phyloP scores from a whole-genome alignment of 1,284 basidiomycete genomes.

The Pterula multifida region DNA sequence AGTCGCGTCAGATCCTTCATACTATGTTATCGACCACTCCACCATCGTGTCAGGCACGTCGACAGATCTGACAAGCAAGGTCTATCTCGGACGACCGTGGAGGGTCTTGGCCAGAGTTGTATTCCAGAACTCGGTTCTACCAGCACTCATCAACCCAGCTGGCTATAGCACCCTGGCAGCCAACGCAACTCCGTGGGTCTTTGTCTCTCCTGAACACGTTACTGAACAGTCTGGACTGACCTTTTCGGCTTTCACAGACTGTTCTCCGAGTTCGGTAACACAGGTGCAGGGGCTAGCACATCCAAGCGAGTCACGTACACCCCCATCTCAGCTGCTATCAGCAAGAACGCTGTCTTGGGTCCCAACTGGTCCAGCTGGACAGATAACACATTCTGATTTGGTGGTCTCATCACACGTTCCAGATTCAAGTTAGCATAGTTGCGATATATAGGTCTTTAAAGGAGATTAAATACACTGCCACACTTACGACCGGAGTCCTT shows the following conservation, averaged over 20 bases:
- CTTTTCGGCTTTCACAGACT: constrained; percentile 8
- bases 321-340: constrained; percentile 11
- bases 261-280: constrained; percentile 16
- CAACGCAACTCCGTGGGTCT: constrained; percentile 15
- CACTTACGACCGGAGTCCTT: too few species aligned
- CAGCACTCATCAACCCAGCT: constrained; percentile 13
- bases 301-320: constrained; percentile 14
- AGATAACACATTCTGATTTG: constrained; percentile 1
- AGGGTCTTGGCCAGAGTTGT: constrained; percentile 15
- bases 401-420: too few species aligned
- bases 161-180: constrained; percentile 17
- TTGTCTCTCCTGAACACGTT: not conserved
- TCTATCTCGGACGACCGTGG: constrained; percentile 17
- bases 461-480: too few species aligned
- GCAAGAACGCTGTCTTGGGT: constrained; percentile 15
- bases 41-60: constrained; percentile 12
- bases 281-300: constrained; percentile 15
- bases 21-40: constrained; percentile 17
- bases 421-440: too few species aligned
- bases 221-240: not conserved
- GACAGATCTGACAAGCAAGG: constrained; percentile 12
- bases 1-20: constrained; percentile 11
- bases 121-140: constrained; percentile 14
- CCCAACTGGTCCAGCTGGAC: constrained; percentile 14
- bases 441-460: too few species aligned